These are phyloP conservation scores for Balakata baccata DNA, from an alignment of 345 rosid genomes.

Conservation along the genomic window DNA sequence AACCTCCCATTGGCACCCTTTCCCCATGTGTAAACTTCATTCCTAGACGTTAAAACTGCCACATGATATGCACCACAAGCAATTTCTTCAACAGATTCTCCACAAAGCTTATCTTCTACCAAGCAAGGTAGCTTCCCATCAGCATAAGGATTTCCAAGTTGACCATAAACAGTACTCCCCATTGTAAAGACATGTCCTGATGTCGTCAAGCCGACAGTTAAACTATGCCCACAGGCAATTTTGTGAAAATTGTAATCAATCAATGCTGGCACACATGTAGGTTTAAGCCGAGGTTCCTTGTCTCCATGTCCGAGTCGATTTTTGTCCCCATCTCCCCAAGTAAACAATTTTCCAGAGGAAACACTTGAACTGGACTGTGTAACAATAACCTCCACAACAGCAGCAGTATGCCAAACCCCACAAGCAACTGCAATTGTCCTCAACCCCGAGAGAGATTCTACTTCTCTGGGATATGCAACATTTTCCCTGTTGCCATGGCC, in stretches of 20 bases:
- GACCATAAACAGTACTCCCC: slow-evolving; percentile 96
- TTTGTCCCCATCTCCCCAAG: slow-evolving; percentile 99
- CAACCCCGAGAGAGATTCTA: slow-evolving; percentile 80
- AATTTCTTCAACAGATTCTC: slow-evolving; percentile 79
- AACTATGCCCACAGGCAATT: slow-evolving; percentile 90
- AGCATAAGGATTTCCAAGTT: slow-evolving; percentile 77
- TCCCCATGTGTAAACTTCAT: slow-evolving; percentile 93
- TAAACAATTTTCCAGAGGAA: slow-evolving; percentile 83
- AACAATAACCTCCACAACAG: slow-evolving; percentile 85
- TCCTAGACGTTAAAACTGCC: slow-evolving; percentile 69
- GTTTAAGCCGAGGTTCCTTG: slow-evolving; percentile 80
- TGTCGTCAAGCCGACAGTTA: slow-evolving; percentile 86
- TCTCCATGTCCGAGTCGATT: slow-evolving; percentile 94
- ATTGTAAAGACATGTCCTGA: slow-evolving; percentile 71
- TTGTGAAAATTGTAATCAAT: slow-evolving; percentile 73
- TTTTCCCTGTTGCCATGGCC: slow-evolving; percentile 84
- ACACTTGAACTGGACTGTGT: slow-evolving; percentile 68
- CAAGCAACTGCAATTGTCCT: slow-evolving; percentile 79
- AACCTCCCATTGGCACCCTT: slow-evolving; percentile 96
- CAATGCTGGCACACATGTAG: slow-evolving; percentile 85
- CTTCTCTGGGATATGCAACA: slow-evolving; percentile 73
- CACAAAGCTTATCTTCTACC: slow-evolving; percentile 62
- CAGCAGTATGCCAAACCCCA: slow-evolving; percentile 99
- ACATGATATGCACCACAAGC: slow-evolving; percentile 91
- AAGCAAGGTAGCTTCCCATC: slow-evolving; percentile 77